Percentiles rank a stretch among this genome's conserved stretches.
Evolutionary conservation across 768 basidiomycete genomes (phyloP).

Genomic region (Amanita molliuscula): DNA sequence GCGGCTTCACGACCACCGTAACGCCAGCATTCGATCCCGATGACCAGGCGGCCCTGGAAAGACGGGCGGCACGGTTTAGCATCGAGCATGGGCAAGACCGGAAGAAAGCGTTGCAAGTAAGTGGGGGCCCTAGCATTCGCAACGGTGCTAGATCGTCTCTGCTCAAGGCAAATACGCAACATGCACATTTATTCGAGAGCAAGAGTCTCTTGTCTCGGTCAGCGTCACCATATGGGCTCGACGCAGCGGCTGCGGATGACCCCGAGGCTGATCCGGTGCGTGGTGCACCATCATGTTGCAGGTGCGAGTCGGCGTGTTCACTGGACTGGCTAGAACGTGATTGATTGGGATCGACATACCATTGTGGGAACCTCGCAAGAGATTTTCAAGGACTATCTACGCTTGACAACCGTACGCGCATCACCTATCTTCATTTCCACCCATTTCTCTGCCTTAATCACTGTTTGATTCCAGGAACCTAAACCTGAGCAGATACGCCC

Average conservation of each 20-base stretch:
- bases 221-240: conserved; percentile 29
- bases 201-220: conserved; percentile 29
- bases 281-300: conserved; percentile 7
- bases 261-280: conserved; percentile 66
- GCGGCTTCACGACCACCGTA: conserved; percentile 5
- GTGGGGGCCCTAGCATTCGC: conserved; percentile 21
- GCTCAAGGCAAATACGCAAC: conserved; percentile 37
- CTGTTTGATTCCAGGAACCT: conserved; percentile 58
- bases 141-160: conserved; percentile 22
- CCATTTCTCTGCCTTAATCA: conserved; percentile 7
- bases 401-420: conserved; percentile 71
- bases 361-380: conserved; percentile 88
- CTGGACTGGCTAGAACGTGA: conserved; percentile 59
- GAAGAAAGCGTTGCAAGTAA: conserved; percentile 28
- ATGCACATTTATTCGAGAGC: conserved; percentile 42
- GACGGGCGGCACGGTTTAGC: conserved; percentile 83
- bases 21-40: conserved; percentile 38
- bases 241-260: conserved; percentile 36
- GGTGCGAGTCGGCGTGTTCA: neutral
- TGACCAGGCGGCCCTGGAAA: conserved; percentile 61
- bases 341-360: conserved; percentile 92
- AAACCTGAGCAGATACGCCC: conserved; percentile 93
- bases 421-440: neutral
- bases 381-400: conserved; percentile 92
- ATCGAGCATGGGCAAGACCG: conserved; percentile 83